phyloP scores from a whole-genome alignment of 345 rosid species.

The Anacardium occidentale region DNA sequence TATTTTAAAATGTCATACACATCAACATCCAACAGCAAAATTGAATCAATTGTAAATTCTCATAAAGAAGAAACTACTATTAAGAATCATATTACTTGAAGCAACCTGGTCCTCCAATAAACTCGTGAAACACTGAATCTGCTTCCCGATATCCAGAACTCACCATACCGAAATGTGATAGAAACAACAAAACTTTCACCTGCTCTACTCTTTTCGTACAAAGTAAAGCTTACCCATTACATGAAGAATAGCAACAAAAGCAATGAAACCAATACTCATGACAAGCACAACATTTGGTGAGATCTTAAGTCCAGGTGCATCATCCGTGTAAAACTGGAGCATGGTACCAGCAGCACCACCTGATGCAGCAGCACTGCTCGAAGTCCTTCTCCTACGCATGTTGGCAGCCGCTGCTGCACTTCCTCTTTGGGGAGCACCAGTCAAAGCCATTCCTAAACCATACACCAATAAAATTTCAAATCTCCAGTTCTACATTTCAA shows the following conservation, averaged over 20 bases:
- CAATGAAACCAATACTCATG: slow-evolving; percentile 68
- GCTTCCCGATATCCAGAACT: neutral
- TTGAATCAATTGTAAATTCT: neutral
- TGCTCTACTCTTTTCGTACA: slow-evolving; percentile 27
- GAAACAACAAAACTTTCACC: neutral
- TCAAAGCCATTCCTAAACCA: slow-evolving; percentile 48
- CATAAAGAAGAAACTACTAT: neutral
- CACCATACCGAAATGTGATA: neutral
- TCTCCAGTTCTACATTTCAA: neutral
- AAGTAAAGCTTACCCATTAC: slow-evolving; percentile 61
- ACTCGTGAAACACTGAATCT: neutral
- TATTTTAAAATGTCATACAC: neutral
- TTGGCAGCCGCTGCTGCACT: slow-evolving; percentile 65
- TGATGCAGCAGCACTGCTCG: slow-evolving; percentile 40
- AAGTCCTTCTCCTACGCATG: slow-evolving; percentile 56
- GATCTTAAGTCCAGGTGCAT: slow-evolving; percentile 61
- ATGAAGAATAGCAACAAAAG: slow-evolving; percentile 58
- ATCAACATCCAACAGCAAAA: neutral
- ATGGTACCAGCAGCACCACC: slow-evolving; percentile 56
- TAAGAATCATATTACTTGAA: neutral
- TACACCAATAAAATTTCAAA: neutral
- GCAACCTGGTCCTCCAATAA: neutral
- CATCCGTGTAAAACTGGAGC: slow-evolving; percentile 68
- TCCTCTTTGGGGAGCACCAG: slow-evolving; percentile 59
- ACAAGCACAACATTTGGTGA: slow-evolving; percentile 60